Base-by-base conservation (phyloP, 1,139 yeast genomes). In the Hyphopichia wangnamkhiaoensis region DNA sequence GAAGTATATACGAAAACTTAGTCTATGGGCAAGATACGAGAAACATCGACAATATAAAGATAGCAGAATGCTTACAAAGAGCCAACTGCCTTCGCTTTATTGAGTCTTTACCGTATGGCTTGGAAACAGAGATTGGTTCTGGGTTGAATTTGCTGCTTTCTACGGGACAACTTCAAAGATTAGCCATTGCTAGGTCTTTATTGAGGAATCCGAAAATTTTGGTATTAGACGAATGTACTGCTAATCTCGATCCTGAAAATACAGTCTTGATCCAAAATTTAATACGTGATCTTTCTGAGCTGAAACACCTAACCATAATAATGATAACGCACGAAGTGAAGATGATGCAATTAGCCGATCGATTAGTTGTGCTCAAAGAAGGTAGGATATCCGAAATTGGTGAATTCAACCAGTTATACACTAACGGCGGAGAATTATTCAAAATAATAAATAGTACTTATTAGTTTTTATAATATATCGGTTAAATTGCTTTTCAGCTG, bases 111-210 rank as follows among this genome's bases (percentile, higher is more conserved):
- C 82, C 88, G 0, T 64, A 74, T 6, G 85, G 85, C 0, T 48
- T 85, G 12, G 68, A 79, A 31, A 73, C 93, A 0, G 56, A 61
- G 20, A 68, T 87, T 21, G 88, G 87, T 9, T 75, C 77, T 15
- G 61, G 61, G 3, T 50, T 58, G 9, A 69, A 67, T 28, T 62
- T 77, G 1, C 53, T 79, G 39, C 59, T 86, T 27, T 85, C 95
- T 3, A 88, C 91, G 31, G 96, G 96, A 3, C 96, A 88, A 58
- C 73, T 84, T 6, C 95, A 88, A 56, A 64, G 95, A 43, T 58
- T 88, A 14, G 78, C 90, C 0, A 80, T 88, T 44, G 91, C 88
- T 0, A 74, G 96, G 44, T 90, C 94, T 0, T 47, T 88, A 16
- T 48, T 87, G 3, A 63, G 89, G 36, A 66, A 71, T 35, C 90